phyloP scores from a whole-genome alignment of 768 basidiomycete genomes.

The Sarcodon sp. region DNA sequence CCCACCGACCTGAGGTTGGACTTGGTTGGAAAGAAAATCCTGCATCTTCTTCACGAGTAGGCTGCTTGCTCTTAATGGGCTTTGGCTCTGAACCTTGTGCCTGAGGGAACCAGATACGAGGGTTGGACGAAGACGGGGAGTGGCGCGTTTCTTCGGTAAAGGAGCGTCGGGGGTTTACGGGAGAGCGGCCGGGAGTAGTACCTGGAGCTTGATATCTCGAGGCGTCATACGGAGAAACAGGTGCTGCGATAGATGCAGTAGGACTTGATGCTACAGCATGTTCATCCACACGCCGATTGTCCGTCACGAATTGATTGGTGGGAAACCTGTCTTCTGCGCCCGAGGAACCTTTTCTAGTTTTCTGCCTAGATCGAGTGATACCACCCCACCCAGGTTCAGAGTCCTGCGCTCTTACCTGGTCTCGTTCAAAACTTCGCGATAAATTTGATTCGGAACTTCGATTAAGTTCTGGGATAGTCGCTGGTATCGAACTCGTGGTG shows the following conservation, averaged over 20 bases:
- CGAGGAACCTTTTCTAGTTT: neutral
- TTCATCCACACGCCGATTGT: neutral
- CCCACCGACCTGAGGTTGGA: neutral
- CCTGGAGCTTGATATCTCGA: neutral
- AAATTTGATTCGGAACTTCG: neutral
- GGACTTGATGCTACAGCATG: neutral
- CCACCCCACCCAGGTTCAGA: neutral
- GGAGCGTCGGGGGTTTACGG: neutral
- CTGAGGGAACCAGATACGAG: neutral
- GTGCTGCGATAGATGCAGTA: neutral
- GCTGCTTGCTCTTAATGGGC: neutral
- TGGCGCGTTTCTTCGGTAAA: neutral
- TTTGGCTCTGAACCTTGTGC: neutral
- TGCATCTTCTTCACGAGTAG: neutral
- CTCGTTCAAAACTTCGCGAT: neutral
- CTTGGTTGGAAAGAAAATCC: neutral
- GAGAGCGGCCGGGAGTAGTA: neutral
- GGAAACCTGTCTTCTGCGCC: neutral
- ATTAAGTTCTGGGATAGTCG: neutral
- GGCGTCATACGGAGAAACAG: neutral
- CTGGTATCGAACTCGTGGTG: conserved; percentile 21
- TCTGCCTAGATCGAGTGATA: neutral
- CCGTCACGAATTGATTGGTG: neutral
- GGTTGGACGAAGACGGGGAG: neutral
- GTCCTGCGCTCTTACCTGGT: neutral